Conservation (phyloP, 345 rosid species). For the Excoecaria agallocha region DNA sequence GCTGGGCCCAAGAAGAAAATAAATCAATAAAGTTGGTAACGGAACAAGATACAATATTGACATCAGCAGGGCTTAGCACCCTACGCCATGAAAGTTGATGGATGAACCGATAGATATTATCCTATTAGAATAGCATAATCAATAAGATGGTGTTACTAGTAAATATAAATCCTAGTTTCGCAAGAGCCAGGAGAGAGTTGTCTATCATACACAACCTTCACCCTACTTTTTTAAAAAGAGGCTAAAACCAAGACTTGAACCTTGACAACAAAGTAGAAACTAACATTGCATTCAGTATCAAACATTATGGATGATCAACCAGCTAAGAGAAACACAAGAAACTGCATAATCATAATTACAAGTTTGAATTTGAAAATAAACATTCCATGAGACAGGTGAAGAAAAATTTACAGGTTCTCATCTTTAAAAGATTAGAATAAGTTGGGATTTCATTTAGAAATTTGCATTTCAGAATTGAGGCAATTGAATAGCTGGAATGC, state of each 20-base stretch:
- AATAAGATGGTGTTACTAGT: background rate
- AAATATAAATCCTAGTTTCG: background rate
- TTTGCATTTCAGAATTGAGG: background rate
- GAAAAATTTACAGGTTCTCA: background rate
- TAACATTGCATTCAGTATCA: background rate
- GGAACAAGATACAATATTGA: constrained; percentile 5
- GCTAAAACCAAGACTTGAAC: background rate
- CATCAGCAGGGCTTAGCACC: background rate
- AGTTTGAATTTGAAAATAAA: too few relatives aligned
- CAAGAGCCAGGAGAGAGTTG: background rate
- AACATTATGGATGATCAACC: background rate
- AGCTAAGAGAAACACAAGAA: background rate
- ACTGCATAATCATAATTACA: background rate
- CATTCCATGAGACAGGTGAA: too few relatives aligned
- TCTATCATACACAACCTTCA: background rate
- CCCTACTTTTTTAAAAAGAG: background rate
- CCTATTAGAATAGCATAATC: background rate
- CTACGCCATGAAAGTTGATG: background rate
- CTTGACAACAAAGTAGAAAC: background rate
- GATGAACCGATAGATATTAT: background rate
- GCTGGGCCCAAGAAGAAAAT: background rate
- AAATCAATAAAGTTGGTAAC: background rate
- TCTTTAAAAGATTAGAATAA: background rate
- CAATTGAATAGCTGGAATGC: background rate
- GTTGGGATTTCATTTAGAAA: background rate